These are phyloP conservation scores for Lipomyces lipofer DNA, from an alignment of 805 yeast species.

Conservation along the genomic window DNA sequence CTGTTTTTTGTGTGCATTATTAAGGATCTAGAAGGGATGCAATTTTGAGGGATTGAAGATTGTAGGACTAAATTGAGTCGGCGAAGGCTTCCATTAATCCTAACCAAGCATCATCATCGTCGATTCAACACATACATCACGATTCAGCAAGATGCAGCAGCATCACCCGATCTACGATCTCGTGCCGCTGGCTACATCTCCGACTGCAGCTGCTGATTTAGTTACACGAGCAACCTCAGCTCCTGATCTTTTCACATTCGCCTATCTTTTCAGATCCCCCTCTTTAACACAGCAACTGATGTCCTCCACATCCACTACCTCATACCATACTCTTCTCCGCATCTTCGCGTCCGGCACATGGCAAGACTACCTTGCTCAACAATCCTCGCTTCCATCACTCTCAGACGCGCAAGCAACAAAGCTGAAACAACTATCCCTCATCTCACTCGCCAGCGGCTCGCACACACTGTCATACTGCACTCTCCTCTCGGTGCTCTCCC, in stretches of 20 bases:
- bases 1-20: too few relatives aligned
- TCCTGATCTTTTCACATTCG: constrained; percentile 13
- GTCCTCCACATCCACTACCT: neutral
- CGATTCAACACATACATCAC: neutral
- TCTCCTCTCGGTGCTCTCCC: constrained; percentile 11
- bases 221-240: constrained; percentile 19
- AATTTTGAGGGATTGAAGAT: too few relatives aligned
- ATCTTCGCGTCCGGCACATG: constrained; percentile 27
- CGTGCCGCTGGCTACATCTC: constrained; percentile 19
- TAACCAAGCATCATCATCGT: neutral
- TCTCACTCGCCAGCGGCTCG: constrained; percentile 15
- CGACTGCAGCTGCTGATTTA: constrained; percentile 25
- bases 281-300: constrained; percentile 7
- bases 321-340: constrained; percentile 11
- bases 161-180: constrained; percentile 21
- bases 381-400: constrained; percentile 6
- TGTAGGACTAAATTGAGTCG: too few relatives aligned
- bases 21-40: too few relatives aligned
- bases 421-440: constrained; percentile 26
- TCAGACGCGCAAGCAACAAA: constrained; percentile 19
- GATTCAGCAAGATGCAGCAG: neutral
- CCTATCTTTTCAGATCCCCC: constrained; percentile 3
- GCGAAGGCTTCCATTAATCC: neutral
- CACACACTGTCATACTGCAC: constrained; percentile 18
- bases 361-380: constrained; percentile 17